phyloP scores from a whole-genome alignment of 352 stramenopile genomes.

The Globisporangium barbulae region DNA sequence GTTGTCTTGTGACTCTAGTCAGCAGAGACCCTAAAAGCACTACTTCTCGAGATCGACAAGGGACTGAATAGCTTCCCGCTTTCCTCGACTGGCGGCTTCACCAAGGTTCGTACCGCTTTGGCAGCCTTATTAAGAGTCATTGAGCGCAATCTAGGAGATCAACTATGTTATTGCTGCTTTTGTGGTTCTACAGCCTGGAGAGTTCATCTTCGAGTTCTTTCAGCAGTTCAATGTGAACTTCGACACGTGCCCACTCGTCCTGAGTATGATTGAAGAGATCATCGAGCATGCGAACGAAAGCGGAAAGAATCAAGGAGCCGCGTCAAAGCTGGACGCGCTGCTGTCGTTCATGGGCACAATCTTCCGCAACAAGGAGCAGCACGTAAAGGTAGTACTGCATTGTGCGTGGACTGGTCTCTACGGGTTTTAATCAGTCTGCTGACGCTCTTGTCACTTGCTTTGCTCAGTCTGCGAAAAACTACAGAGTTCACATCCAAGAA shows the following conservation, averaged over 20 bases:
- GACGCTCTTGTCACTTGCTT: slow-evolving; percentile 1
- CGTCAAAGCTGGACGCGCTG: slow-evolving; percentile 77
- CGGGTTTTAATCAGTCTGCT: background rate
- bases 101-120: slow-evolving; percentile 44
- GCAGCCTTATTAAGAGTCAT: too few species aligned
- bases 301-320: slow-evolving; percentile 55
- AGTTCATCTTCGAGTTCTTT: slow-evolving; percentile 92
- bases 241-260: slow-evolving; percentile 80
- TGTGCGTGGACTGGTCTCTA: background rate
- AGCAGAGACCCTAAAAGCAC: slow-evolving; percentile 68
- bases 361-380: slow-evolving; percentile 80
- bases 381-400: slow-evolving; percentile 53
- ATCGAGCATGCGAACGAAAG: slow-evolving; percentile 77
- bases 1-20: slow-evolving; percentile 33
- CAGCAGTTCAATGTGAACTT: slow-evolving; percentile 89
- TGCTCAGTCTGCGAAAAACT: slow-evolving; percentile 63
- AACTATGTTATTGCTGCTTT: background rate
- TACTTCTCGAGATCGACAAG: slow-evolving; percentile 86
- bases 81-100: slow-evolving; percentile 69
- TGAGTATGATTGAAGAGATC: slow-evolving; percentile 88
- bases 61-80: slow-evolving; percentile 74
- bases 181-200: slow-evolving; percentile 41
- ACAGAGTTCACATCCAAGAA: slow-evolving; percentile 90
- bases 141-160: too few species aligned
- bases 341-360: slow-evolving; percentile 85